Base-by-base conservation (phyloP, 106 monocot species). In the Dendrobium catenatum region DNA sequence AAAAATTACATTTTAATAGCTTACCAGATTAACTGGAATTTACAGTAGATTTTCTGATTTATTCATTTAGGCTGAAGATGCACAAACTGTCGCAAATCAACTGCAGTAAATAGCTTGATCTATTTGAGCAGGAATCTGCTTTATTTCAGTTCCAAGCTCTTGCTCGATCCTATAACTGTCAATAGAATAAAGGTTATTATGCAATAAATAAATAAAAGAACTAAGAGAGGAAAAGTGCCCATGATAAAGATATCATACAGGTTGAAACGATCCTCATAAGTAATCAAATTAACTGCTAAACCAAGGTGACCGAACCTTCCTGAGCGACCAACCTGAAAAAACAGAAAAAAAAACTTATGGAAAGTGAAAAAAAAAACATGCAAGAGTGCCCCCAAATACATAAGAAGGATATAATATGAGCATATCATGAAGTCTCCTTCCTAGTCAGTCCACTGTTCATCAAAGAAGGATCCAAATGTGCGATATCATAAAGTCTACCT, bases 61-160 rank as follows among this genome's bases (percentile, higher is more conserved):
- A 37, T 37, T 37, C 37, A 37, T 37, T 37, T 2, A 37, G 37
- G 37, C 37, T 37, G 37, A 37, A 37, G 37, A 51, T 4, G 9
- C 13, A 22, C 49, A 77, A n/a, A 47, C 31, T 74, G 68, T 66
- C 17, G 58, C 29, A 67, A 44, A 82, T 93, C 87, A 98, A 72
- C 89, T 88, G 87, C 97, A 98, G 76, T 98, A 98, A 55, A 98
- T 82, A 55, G 94, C 85, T 84, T 88, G 89, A 79, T 98, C 97
- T 55, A 98, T 94, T 82, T 94, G 92, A 9, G 90, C 89, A 43
- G 97, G 97, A 81, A 98, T 98, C 78, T 92, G 89, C 77, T 94
- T 94, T 55, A 98, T 98, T 81, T 98, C 97, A 55, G 97, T 98
- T 41, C 97, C 97, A 80, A 98, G 88, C 82, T 98, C 94, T 88